Base-by-base conservation (phyloP, 805 yeast genomes). In the Cyberlindnera bimundalis region DNA sequence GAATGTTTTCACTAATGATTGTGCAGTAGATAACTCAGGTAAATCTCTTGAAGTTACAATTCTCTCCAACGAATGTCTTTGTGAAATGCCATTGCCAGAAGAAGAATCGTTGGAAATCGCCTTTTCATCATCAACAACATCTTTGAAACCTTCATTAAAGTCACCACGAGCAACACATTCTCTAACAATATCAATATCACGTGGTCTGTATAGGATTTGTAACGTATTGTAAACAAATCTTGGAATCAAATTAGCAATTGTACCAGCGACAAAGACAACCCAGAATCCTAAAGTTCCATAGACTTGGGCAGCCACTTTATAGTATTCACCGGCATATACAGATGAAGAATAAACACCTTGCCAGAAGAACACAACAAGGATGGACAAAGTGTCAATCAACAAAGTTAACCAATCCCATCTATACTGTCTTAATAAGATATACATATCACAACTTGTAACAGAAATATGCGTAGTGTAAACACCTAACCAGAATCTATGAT, bases 401-500 rank as follows among this genome's bases (percentile, higher is more conserved):
- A 70, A 54, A 2, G 86, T 73, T 35, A 81, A 65, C 86, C 87
- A 84, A 62, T 84, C 95, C 95, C 95, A 84, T 59, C 90, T 71
- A 55, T 74, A 75, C 59, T 81, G 90, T 53, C 81, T 85, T 48
- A 81, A 56, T 45, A 82, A 55, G 33, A 84, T 72, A 58, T 82
- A 83, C 3, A 74, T 45, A 53, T 84, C 81, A 64, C 86, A 80
- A 3, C 89, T 61, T 15, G 79, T 66, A 36, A 78, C 82, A 3
- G 89, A 71, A 50, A 83, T 80, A 26, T 77, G 68, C 5, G 84
- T 76, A 32, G 79, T 85, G 37, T 74, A 65, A 1, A 77, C 68
- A 56, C 93, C 95, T 43, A 85, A 70, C 70, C 77, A 75, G 58
- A 73, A 85, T 55, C 95, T 70, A 58, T 84, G 91, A 51, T 80